Base-by-base conservation (phyloP, 345 rosid genomes). In the Ailanthus altissimus region DNA sequence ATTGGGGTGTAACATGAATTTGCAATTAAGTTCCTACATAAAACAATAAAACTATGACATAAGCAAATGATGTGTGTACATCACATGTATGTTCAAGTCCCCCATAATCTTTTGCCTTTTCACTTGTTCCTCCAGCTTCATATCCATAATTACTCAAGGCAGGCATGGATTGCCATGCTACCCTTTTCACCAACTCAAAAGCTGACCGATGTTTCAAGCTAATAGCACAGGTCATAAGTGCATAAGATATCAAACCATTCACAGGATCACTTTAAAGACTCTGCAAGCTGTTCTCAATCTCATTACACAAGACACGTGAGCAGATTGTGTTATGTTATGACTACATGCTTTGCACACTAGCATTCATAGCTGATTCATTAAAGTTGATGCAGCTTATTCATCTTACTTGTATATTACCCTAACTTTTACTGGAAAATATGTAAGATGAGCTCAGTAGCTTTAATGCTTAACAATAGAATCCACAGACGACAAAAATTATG, bases 241-340 rank as follows among this genome's bases (percentile, higher is more conserved):
- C 42, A 62, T 73, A 23, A 43, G 13, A 8, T 23, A 32, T 28
- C 49, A 49, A 60, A 61, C 46, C 25, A 54, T 40, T 47, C 65
- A 72, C 14, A 71, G 26, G 47, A 67, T 70, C 45, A 80, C 69
- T 50, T 62, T 58, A 58, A 72, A 75, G 72, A 85, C 64, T 80
- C 36, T 70, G 78, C 88, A 76, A 83, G 80, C 83, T 78, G 83
- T 83, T 66, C 74, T 74, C 70, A 16, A 50, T 53, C 43, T 62
- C 77, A 67, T 53, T 53, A 66, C 67, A 66, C 78, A 70, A 28
- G 75, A 75, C 50, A 60, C 74, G 75, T 36, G 77, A 72, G 51
- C 72, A 40, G 71, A 42, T 62, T 67, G 40, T 67, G 53, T 61
- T 53, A 20, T 40, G 54, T 60, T 60, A 49, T 20, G 59, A 76